Percentiles rank a stretch among this genome's conserved stretches.
Evolutionary conservation across 1,284 basidiomycete species (phyloP).

Genomic region (Sporisorium iseilematis-ciliati): DNA sequence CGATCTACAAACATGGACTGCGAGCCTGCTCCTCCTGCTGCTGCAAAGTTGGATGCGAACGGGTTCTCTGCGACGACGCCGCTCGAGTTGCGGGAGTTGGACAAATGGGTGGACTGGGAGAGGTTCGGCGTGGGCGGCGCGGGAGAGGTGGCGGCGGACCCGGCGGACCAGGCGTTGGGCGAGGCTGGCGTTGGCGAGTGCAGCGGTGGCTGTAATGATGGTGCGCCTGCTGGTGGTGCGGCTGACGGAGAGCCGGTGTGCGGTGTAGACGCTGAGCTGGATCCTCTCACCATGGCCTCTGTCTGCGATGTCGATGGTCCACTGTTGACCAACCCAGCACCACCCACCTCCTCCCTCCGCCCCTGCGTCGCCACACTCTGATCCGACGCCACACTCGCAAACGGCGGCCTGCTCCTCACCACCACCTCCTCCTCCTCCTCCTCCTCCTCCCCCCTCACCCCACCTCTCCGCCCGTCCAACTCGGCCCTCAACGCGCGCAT

Average conservation of each 20-base stretch:
- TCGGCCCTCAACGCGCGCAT: slow-evolving; percentile 43
- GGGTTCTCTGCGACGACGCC: not conserved
- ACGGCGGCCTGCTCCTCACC: no score
- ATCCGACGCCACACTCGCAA: slow-evolving; percentile 22
- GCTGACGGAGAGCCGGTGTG: slow-evolving; percentile 1
- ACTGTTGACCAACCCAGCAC: not conserved
- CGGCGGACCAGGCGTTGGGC: slow-evolving; percentile 21
- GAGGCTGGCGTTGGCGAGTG: slow-evolving; percentile 3
- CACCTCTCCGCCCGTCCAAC: slow-evolving; percentile 16
- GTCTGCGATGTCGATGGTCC: not conserved
- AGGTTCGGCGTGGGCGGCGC: slow-evolving; percentile 11
- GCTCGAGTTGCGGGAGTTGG: not conserved
- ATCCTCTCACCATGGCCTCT: slow-evolving; percentile 7
- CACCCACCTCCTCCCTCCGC: not conserved
- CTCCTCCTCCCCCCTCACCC: slow-evolving; percentile 6
- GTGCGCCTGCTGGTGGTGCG: not conserved
- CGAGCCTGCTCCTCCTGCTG: not conserved
- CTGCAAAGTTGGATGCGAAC: not conserved
- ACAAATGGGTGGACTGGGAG: slow-evolving; percentile 17
- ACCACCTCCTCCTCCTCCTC: no score
- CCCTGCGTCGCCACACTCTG: not conserved
- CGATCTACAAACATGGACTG: slow-evolving; percentile 39
- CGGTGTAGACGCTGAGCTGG: slow-evolving; percentile 9
- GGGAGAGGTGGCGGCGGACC: slow-evolving; percentile 4
- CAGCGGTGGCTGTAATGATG: not conserved